phyloP scores from a whole-genome alignment of 2,329 filamentous ascomycete genomes.

The Penicillium crustosum region DNA sequence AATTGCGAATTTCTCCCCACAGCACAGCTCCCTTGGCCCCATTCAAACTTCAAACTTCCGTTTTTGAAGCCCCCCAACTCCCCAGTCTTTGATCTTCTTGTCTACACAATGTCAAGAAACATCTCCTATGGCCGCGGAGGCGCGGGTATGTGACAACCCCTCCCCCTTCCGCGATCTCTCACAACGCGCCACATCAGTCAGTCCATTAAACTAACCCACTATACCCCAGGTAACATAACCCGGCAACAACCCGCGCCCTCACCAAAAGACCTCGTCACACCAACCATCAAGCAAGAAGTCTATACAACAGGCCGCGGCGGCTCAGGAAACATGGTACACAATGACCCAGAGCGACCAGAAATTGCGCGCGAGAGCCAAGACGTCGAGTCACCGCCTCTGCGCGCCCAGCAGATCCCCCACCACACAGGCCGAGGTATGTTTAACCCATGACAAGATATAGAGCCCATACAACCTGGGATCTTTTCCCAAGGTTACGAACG shows the following conservation, averaged over 20 bases:
- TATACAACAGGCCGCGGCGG: constrained; percentile 90
- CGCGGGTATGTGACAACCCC: constrained; percentile 53
- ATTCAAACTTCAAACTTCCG: background rate
- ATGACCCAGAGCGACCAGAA: constrained; percentile 63
- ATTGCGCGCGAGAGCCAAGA: constrained; percentile 79
- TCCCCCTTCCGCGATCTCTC: background rate
- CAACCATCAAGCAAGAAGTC: constrained; percentile 75
- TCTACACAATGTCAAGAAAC: constrained; percentile 26
- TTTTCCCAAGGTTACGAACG: too few species aligned
- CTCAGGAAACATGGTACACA: constrained; percentile 82
- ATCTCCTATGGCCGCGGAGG: constrained; percentile 74
- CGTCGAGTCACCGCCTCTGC: constrained; percentile 59
- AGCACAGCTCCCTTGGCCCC: background rate
- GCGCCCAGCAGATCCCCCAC: constrained; percentile 41
- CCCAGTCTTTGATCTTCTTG: background rate
- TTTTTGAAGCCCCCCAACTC: background rate
- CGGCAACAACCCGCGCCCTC: constrained; percentile 52
- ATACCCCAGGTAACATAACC: constrained; percentile 60
- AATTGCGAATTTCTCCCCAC: background rate
- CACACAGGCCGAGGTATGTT: constrained; percentile 46
- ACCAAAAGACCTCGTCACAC: constrained; percentile 71
- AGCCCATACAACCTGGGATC: background rate
- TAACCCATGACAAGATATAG: background rate
- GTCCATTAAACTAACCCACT: background rate
- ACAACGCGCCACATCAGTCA: background rate